Evolutionary conservation across 495 filamentous ascomycete species (phyloP).

Genomic region (Penicillium diatomitis): DNA sequence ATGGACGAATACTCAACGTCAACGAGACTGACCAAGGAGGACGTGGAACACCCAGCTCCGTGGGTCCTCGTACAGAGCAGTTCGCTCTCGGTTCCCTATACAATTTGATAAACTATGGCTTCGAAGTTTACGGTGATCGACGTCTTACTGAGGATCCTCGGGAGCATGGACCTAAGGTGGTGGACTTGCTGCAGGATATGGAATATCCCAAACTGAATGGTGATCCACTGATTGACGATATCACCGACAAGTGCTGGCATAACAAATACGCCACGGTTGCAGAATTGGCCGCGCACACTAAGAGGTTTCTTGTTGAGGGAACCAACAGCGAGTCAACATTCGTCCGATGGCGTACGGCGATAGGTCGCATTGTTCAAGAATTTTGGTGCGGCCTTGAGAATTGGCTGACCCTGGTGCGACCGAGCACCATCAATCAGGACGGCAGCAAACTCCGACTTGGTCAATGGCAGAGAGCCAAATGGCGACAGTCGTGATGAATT

Average conservation of each 20-base stretch:
- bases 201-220: conserved; percentile 26
- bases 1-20: conserved; percentile 15
- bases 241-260: conserved; percentile 33
- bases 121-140: conserved; percentile 29
- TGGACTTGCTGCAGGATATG: conserved; percentile 27
- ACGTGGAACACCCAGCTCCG: conserved; percentile 15
- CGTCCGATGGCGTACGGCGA: background rate
- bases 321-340: background rate
- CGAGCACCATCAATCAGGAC: background rate
- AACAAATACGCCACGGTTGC: conserved; percentile 22
- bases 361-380: background rate
- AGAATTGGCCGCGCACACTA: conserved; percentile 20
- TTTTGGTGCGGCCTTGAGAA: conserved; percentile 1
- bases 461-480: background rate
- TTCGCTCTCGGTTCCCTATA: conserved; percentile 32
- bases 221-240: conserved; percentile 24
- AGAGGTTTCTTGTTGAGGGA: background rate
- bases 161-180: conserved; percentile 26
- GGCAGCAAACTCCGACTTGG: background rate
- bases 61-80: conserved; percentile 26
- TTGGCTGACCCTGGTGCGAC: background rate
- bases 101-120: conserved; percentile 32
- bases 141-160: conserved; percentile 23
- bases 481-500: background rate
- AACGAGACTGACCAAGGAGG: conserved; percentile 12